Evolutionary conservation across 305 asterid genomes (phyloP).

Genomic region (Caryopteris hybrid): DNA sequence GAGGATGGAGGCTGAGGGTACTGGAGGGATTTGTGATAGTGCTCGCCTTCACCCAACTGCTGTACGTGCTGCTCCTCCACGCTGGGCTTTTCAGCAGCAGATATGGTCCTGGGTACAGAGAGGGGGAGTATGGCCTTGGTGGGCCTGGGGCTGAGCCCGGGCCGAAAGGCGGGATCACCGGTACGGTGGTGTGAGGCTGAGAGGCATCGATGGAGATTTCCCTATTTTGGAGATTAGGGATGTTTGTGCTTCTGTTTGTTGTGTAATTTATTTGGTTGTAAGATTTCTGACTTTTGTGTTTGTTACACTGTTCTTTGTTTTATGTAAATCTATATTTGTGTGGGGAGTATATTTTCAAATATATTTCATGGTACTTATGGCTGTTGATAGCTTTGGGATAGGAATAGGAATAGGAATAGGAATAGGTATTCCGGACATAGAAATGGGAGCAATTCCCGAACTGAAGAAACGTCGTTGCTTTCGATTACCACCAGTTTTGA

Average conservation of each 20-base stretch:
- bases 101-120: conserved; percentile 65
- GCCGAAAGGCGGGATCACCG: conserved; percentile 38
- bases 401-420: too few species aligned
- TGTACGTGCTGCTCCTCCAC: conserved; percentile 53
- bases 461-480: too few species aligned
- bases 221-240: too few species aligned
- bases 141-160: conserved; percentile 23
- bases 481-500: too few species aligned
- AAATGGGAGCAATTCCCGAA: too few species aligned
- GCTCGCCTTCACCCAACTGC: conserved; percentile 45
- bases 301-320: neutral
- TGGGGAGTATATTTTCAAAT: too few species aligned
- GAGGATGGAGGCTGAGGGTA: conserved; percentile 78
- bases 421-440: too few species aligned
- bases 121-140: conserved; percentile 42
- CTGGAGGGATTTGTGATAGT: conserved; percentile 52
- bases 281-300: neutral
- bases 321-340: too few species aligned
- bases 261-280: neutral
- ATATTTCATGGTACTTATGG: too few species aligned
- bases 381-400: too few species aligned
- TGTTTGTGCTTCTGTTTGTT: too few species aligned
- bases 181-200: neutral
- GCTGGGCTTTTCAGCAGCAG: conserved; percentile 64
- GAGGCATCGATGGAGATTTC: too few species aligned